Percentiles rank a stretch among this genome's conserved stretches.
Conservation (phyloP, 2,329 filamentous ascomycete species). For the Aspergillus udagawae region DNA sequence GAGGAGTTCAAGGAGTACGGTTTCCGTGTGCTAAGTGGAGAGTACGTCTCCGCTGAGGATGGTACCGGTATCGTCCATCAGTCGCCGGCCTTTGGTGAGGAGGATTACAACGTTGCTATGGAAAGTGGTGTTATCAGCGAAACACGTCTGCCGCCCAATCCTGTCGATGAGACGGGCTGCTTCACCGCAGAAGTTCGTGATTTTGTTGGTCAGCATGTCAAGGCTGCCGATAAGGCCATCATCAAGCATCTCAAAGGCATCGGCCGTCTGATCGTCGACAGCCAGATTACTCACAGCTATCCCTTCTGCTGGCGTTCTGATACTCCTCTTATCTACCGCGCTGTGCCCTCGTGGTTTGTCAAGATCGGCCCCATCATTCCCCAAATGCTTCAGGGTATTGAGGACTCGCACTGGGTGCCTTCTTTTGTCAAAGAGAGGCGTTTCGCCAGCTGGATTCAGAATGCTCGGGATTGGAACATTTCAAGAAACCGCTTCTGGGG, state of each 20-base stretch:
- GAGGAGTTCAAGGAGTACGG: constrained; percentile 81
- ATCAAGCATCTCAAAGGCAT: constrained; percentile 79
- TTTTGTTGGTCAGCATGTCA: constrained; percentile 84
- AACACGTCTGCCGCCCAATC: constrained; percentile 76
- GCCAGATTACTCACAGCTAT: constrained; percentile 85
- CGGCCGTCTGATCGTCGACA: constrained; percentile 76
- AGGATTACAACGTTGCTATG: constrained; percentile 84
- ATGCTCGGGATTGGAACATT: constrained; percentile 93
- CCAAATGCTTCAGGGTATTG: constrained; percentile 84
- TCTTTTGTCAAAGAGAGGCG: constrained; percentile 85
- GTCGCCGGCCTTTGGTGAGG: constrained; percentile 88
- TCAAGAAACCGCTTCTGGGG: constrained; percentile 95
- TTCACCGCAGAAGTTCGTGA: constrained; percentile 75
- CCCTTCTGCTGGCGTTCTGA: constrained; percentile 95
- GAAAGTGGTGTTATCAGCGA: constrained; percentile 74
- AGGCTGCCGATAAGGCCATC: constrained; percentile 87
- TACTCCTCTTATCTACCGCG: constrained; percentile 86
- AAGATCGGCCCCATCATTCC: constrained; percentile 79
- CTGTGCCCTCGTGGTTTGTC: constrained; percentile 93
- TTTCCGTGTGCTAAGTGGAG: constrained; percentile 77
- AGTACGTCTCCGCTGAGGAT: constrained; percentile 82
- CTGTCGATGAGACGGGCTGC: constrained; percentile 77
- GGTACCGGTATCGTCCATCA: constrained; percentile 95
- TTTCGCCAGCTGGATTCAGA: constrained; percentile 86
- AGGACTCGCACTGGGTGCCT: constrained; percentile 88